phyloP scores from a whole-genome alignment of 208 protist genomes.

The Herpetomonas samuelpessoai region DNA sequence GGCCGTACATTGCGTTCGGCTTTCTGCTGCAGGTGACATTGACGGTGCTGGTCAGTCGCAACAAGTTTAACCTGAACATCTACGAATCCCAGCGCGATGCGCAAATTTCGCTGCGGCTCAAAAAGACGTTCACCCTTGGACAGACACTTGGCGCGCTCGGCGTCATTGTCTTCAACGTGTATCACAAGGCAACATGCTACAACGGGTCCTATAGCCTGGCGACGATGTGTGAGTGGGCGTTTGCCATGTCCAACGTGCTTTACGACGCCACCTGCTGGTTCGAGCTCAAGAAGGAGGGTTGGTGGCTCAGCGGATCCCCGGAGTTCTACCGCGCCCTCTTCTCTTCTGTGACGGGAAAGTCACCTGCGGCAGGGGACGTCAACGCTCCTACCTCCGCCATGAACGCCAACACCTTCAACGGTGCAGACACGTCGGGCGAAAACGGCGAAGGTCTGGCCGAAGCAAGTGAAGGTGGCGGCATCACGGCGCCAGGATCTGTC shows the following conservation, averaged over 20 bases:
- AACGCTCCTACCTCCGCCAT: background rate
- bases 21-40: slow-evolving; percentile 45
- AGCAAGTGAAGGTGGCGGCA: background rate
- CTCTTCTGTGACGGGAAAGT: slow-evolving; percentile 8
- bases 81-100: slow-evolving; percentile 47
- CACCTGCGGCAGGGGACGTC: background rate
- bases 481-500: background rate
- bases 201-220: slow-evolving; percentile 60
- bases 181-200: slow-evolving; percentile 57
- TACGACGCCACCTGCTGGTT: slow-evolving; percentile 64
- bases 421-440: slow-evolving; percentile 1
- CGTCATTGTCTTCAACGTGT: slow-evolving; percentile 50
- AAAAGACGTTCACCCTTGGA: slow-evolving; percentile 40
- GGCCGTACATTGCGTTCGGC: slow-evolving; percentile 51
- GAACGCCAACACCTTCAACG: background rate
- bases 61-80: slow-evolving; percentile 50
- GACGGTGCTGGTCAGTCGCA: slow-evolving; percentile 38
- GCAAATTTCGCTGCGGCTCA: slow-evolving; percentile 30
- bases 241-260: slow-evolving; percentile 55
- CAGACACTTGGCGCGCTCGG: slow-evolving; percentile 30
- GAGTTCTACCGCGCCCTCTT: slow-evolving; percentile 30
- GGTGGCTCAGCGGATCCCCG: slow-evolving; percentile 53
- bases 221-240: slow-evolving; percentile 71
- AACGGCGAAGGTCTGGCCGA: background rate
- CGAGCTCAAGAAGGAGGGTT: slow-evolving; percentile 61